Conservation (phyloP, 768 basidiomycete species). For the Leccinum truebloodii region DNA sequence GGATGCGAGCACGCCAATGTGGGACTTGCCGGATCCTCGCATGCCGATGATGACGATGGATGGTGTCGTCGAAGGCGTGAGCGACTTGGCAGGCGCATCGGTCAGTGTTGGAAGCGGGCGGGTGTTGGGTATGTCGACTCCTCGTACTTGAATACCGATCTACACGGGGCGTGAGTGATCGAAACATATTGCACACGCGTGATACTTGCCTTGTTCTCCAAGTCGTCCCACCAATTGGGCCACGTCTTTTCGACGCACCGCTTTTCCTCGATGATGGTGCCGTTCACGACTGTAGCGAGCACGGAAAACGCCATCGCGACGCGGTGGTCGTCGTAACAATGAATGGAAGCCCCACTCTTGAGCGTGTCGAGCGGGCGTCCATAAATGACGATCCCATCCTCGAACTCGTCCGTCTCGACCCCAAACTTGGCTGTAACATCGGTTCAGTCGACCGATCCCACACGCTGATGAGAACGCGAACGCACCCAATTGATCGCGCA, state of each 20-base stretch:
- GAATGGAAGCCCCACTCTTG: slow-evolving; percentile 70
- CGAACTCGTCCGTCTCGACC: slow-evolving; percentile 86
- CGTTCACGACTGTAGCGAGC: slow-evolving; percentile 67
- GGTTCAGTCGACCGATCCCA: not conserved
- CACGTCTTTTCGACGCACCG: slow-evolving; percentile 99
- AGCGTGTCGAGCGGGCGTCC: slow-evolving; percentile 70
- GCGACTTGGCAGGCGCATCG: slow-evolving; percentile 36
- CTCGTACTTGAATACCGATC: too few species aligned
- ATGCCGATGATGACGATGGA: slow-evolving; percentile 88
- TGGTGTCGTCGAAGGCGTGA: slow-evolving; percentile 38
- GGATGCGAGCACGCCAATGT: slow-evolving; percentile 79
- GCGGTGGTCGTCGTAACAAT: slow-evolving; percentile 98
- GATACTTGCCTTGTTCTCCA: slow-evolving; percentile 80
- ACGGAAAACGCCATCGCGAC: slow-evolving; percentile 99
- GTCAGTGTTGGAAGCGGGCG: slow-evolving; percentile 39
- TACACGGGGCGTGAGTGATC: not conserved
- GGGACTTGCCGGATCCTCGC: slow-evolving; percentile 96
- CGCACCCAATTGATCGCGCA: slow-evolving; percentile 93
- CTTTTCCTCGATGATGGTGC: slow-evolving; percentile 91
- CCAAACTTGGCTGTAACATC: slow-evolving; percentile 83
- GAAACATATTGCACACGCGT: not conserved
- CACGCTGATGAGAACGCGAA: not conserved
- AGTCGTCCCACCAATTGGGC: slow-evolving; percentile 99
- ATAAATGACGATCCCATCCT: slow-evolving; percentile 89
- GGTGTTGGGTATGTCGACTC: too few species aligned